Evolutionary conservation across 805 yeast species (phyloP).

Genomic region (Saturnispora bothae): DNA sequence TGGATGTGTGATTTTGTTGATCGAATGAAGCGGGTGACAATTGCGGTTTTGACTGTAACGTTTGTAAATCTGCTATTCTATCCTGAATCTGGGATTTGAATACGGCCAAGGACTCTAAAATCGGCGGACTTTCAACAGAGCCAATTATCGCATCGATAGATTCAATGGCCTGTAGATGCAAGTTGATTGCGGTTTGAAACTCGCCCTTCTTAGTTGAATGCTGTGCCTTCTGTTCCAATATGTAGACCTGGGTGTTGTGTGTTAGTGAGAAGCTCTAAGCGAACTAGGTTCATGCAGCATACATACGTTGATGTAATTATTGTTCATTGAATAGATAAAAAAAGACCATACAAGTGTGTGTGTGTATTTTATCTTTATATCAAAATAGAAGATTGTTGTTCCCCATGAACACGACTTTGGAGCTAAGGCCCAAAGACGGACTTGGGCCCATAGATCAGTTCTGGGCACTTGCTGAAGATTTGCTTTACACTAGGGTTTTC

Average conservation of each 20-base stretch:
- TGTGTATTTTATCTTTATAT: too few species aligned
- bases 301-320: too few species aligned
- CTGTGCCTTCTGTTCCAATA: constrained; percentile 44
- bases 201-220: constrained; percentile 34
- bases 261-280: too few species aligned
- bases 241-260: constrained; percentile 32
- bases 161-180: constrained; percentile 30
- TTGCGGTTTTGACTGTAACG: background rate
- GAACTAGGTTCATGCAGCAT: too few species aligned
- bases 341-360: too few species aligned
- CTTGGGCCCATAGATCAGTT: constrained; percentile 18
- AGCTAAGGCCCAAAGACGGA: background rate
- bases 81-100: constrained; percentile 15
- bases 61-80: constrained; percentile 18
- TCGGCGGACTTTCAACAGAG: constrained; percentile 9
- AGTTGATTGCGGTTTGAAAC: constrained; percentile 29
- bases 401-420: too few species aligned
- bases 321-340: too few species aligned
- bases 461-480: constrained; percentile 25
- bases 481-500: constrained; percentile 21
- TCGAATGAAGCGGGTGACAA: background rate
- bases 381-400: too few species aligned
- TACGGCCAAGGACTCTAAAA: background rate
- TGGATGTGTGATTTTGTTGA: background rate
- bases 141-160: constrained; percentile 20